Base-by-base conservation (phyloP, 257 asterid species). In the Plantago elongata region DNA sequence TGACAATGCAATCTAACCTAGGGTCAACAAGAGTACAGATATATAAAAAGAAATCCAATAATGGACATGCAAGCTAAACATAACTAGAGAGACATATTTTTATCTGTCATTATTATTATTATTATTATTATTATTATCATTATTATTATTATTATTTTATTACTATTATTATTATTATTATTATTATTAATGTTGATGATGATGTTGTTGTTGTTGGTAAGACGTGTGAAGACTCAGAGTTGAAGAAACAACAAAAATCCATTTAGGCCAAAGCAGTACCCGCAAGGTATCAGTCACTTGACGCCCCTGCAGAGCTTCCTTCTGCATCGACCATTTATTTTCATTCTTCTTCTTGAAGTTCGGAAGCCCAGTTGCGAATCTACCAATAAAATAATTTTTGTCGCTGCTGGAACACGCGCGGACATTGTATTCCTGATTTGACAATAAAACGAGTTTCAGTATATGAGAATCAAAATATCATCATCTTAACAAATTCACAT, bases 301-400 rank as follows among this genome's bases (percentile, higher is more conserved):
- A 72, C 99, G 95, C 67, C 97, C 99, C 74, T 85, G 96, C 78
- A 89, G 65, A 71, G 90, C 95, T 79, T 93, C 97, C 70, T 87
- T 93, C 79, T 85, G 97, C 77, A 93, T 34, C 40, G 87, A 70
- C 99, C 99, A 93, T 67, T 87, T 89, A 68, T 86, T 86, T 65
- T 92, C 97, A 49, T 79, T 79, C 80, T 84, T 86, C 82, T 83
- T 89, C 82, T 79, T 86, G 72, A 93, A 89, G 71, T 69, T 82
- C 8, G 97, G 99, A 40, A 93, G 72, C 16, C 99, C 99, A 0
- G 94, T 64, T 12, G 94, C 83, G 77, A 93, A 93, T 74, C 99
- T 79, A 66, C 89, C 97, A 50, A 93, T 89, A 73, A 85, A 84
- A 77, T 87, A 88, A 69, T 89, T 93, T 70, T 87, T 93, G 74